Evolutionary conservation across 1,139 yeast genomes (phyloP).

Genomic region (Candida tropicalis): DNA sequence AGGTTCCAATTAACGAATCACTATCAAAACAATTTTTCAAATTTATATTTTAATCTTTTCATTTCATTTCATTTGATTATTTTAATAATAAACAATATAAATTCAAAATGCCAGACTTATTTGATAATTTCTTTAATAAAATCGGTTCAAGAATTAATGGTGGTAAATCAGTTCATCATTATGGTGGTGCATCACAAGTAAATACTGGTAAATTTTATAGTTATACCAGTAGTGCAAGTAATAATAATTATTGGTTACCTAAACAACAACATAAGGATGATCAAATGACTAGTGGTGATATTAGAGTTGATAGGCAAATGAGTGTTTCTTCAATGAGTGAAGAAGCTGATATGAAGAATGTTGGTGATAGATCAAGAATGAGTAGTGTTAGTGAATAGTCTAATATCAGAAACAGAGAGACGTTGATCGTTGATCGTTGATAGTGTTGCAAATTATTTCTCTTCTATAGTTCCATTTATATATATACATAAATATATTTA

Average conservation of each 20-base stretch:
- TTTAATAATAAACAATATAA: background rate
- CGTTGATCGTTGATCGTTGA: background rate
- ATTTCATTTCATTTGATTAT: background rate
- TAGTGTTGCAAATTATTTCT: no score
- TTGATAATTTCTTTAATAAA: conserved; percentile 42
- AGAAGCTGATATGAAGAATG: conserved; percentile 1
- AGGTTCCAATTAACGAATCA: no score
- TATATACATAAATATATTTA: background rate
- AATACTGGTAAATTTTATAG: conserved; percentile 42
- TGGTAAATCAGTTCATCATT: conserved; percentile 34
- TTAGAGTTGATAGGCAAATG: conserved; percentile 8
- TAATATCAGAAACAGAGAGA: background rate
- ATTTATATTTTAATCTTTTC: background rate
- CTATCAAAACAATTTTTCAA: no score
- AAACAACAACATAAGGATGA: conserved; percentile 10
- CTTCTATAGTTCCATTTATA: background rate
- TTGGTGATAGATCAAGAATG: conserved; percentile 12
- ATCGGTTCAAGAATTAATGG: conserved; percentile 36
- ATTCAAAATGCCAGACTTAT: conserved; percentile 43
- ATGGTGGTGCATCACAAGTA: conserved; percentile 36
- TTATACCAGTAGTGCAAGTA: conserved; percentile 39
- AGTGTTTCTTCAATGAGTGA: conserved; percentile 10
- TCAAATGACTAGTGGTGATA: background rate
- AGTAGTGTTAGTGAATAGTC: conserved; percentile 12
- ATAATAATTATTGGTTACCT: conserved; percentile 47